Evolutionary conservation across 805 yeast genomes (phyloP), one percentile per base, ranked within the genome.

Genomic region (Kodamaea jinghongensis): DNA sequence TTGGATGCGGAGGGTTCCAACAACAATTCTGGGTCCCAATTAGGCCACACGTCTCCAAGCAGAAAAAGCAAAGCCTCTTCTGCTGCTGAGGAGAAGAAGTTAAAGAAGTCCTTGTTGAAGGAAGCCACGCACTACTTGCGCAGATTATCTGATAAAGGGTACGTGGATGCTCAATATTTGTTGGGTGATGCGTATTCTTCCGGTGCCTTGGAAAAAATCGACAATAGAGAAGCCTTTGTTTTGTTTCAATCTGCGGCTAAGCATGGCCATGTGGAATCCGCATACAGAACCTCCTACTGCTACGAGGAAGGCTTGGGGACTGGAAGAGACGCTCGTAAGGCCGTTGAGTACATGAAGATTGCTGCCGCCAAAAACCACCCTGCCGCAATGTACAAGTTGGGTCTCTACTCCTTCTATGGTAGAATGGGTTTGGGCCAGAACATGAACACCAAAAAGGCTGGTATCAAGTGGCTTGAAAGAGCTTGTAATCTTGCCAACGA

Each of bases 221-320:
- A 90, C 37, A 74, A 83, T 50, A 78, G 75, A 47, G 90, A 86
- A 48, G 84, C 97, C 1, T 82, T 87, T 51, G 50, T 60, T 2
- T 73, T 86, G 41, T 93, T 93, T 58, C 89, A 83, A 55, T 70
- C 86, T 26, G 96, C 98, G 5, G 96, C 96, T 2, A 91, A 93
- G 57, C 91, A 87, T 51, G 93, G 91, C 17, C 98, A 91, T 58
- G 75, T 85, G 4, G 98, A 91, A 59, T 79, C 93, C 35, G 89
- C 96, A 1, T 93, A 86, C 63, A 76, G 98, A 51, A 86, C 96
- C 0, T 87, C 97, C 0, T 76, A 85, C 39, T 91, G 96, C 62
- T 86, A 83, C 51, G 96, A 90, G 61, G 95, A 89, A 62, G 99
- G 99, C 12, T 70, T 90, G 61, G 99, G 99, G 3, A 84, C 91